Evolutionary conservation across 208 protist species (phyloP).

Genomic region (Crithidia acanthocephali): DNA sequence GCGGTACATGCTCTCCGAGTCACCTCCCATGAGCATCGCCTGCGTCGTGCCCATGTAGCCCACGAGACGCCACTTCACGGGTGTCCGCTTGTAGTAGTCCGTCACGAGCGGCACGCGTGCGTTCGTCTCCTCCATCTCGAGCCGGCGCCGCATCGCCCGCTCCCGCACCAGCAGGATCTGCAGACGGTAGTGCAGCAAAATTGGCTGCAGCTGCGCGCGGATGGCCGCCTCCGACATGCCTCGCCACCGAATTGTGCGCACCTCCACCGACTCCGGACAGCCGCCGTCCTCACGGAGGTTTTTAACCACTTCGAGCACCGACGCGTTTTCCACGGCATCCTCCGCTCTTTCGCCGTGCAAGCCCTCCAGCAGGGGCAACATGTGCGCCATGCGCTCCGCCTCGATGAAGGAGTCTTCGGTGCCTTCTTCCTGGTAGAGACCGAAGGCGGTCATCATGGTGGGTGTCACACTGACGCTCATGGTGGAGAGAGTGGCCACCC

Average conservation of each 20-base stretch:
- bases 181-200: constrained; percentile 53
- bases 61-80: constrained; percentile 18
- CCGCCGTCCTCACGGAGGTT: constrained; percentile 24
- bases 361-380: constrained; percentile 42
- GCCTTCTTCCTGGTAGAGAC: constrained; percentile 22
- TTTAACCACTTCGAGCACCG: constrained; percentile 16
- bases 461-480: constrained; percentile 17
- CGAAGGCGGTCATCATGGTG: constrained; percentile 29
- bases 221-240: constrained; percentile 39
- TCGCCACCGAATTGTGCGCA: constrained; percentile 47
- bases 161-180: constrained; percentile 62
- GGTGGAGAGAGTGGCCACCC: background rate
- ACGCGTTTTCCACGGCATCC: constrained; percentile 12
- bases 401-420: constrained; percentile 6
- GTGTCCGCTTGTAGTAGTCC: constrained; percentile 20
- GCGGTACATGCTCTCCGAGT: constrained; percentile 12
- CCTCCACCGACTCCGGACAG: constrained; percentile 16
- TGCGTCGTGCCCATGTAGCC: constrained; percentile 3
- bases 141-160: constrained; percentile 39
- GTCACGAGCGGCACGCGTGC: constrained; percentile 28
- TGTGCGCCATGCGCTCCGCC: constrained; percentile 32
- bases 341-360: background rate
- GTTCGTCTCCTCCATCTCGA: constrained; percentile 52
- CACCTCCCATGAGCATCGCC: background rate
- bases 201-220: constrained; percentile 36